Evolutionary conservation across 2,329 filamentous ascomycete species (phyloP).

Genomic region (Xylaria sp.): DNA sequence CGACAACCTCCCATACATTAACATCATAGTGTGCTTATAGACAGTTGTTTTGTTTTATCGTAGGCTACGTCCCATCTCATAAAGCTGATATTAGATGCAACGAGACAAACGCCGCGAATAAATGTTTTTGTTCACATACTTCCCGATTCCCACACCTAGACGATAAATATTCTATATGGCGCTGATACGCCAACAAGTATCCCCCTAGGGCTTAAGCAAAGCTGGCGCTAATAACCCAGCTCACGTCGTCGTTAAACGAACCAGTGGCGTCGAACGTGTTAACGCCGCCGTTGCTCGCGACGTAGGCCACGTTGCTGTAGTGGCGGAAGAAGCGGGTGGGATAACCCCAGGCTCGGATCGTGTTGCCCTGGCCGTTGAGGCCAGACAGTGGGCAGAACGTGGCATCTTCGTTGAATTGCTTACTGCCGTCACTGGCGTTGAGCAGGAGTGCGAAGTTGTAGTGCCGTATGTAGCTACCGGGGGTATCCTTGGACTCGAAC

Average conservation of each 20-base stretch:
- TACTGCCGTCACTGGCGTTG: constrained; percentile 62
- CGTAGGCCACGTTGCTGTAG: constrained; percentile 54
- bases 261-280: constrained; percentile 60
- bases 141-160: too few species aligned
- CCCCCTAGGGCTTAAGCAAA: constrained; percentile 48
- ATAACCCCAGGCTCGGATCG: constrained; percentile 68
- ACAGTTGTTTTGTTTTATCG: too few species aligned
- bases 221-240: constrained; percentile 57
- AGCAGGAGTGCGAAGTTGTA: constrained; percentile 62
- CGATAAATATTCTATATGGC: too few species aligned
- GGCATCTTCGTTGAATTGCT: constrained; percentile 68
- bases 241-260: constrained; percentile 65
- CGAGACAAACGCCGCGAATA: background rate
- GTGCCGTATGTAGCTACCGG: constrained; percentile 69
- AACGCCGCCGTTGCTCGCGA: constrained; percentile 44
- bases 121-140: too few species aligned
- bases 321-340: constrained; percentile 69
- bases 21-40: too few species aligned
- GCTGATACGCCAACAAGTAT: background rate
- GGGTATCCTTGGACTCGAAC: constrained; percentile 67
- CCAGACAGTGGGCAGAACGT: constrained; percentile 69
- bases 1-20: background rate
- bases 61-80: background rate
- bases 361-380: constrained; percentile 60
- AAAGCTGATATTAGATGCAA: background rate